Conservation (phyloP, 1,284 basidiomycete species). For the Wallemia hederae region DNA sequence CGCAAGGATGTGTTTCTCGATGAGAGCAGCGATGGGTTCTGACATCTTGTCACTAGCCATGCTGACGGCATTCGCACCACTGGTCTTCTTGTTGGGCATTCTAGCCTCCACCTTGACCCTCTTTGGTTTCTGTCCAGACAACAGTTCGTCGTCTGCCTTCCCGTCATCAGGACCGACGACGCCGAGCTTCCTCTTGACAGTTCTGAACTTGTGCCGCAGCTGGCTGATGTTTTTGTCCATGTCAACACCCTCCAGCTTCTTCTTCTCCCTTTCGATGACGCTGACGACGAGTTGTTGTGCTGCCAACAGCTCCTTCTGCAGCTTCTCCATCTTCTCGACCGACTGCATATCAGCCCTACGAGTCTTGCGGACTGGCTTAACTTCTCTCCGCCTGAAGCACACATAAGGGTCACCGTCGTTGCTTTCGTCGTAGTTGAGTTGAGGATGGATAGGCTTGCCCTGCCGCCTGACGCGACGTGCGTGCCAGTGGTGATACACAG, state of each 20-base stretch:
- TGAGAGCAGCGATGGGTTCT: constrained; percentile 1
- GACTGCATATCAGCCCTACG: constrained; percentile 63
- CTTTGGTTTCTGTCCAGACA: neutral
- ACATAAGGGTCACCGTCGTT: constrained; percentile 91
- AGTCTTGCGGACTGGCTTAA: constrained; percentile 81
- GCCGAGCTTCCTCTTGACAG: constrained; percentile 50
- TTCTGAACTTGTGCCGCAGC: constrained; percentile 38
- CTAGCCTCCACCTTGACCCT: constrained; percentile 6
- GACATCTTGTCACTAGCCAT: constrained; percentile 7
- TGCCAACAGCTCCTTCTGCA: constrained; percentile 43
- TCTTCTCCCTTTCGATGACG: constrained; percentile 37
- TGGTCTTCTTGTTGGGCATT: constrained; percentile 5
- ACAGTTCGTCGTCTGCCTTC: constrained; percentile 50
- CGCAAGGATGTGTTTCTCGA: neutral
- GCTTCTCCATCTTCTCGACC: constrained; percentile 53
- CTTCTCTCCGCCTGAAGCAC: constrained; percentile 85
- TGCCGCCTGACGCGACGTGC: constrained; percentile 38
- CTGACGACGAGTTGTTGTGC: constrained; percentile 41
- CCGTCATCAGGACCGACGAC: constrained; percentile 27
- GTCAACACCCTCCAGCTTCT: constrained; percentile 35
- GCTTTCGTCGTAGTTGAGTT: constrained; percentile 60
- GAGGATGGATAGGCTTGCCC: constrained; percentile 48
- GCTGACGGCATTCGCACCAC: constrained; percentile 5
- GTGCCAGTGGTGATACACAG: constrained; percentile 52
- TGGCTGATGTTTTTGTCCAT: constrained; percentile 45